Conservation (phyloP, 768 basidiomycete species). For the Boletus rufocinnamomeus region DNA sequence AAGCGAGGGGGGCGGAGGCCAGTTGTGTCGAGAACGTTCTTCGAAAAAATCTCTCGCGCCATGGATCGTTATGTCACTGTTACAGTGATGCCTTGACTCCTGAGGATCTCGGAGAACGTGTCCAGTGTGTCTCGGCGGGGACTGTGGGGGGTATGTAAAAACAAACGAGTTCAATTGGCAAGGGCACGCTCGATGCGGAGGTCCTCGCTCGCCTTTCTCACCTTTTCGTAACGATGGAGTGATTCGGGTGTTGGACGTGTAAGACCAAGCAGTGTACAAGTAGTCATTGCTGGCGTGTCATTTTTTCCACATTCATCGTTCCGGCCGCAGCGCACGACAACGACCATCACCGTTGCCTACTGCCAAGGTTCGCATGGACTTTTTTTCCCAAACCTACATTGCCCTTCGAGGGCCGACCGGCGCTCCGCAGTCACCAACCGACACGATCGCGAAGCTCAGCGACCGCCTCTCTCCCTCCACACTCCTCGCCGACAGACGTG, state of each 20-base stretch:
- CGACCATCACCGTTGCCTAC: background rate
- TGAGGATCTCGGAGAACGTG: no score
- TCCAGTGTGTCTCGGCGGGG: no score
- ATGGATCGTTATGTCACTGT: no score
- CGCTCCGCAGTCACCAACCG: conserved; percentile 77
- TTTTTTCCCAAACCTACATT: conserved; percentile 82
- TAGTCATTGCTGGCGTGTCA: conserved; percentile 1
- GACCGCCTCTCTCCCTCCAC: conserved; percentile 90
- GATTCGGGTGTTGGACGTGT: no score
- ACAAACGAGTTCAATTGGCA: no score
- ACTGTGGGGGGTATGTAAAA: background rate
- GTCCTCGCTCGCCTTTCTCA: no score
- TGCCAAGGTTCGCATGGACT: conserved; percentile 57
- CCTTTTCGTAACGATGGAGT: no score
- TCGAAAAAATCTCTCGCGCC: no score
- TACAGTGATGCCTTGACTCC: no score
- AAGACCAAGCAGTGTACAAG: background rate
- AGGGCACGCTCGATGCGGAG: no score
- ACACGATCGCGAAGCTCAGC: conserved; percentile 85
- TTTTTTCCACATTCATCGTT: background rate
- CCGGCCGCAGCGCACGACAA: background rate
- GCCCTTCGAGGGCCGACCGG: conserved; percentile 84
- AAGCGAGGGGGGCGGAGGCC: background rate
- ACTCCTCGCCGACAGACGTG: conserved; percentile 86
- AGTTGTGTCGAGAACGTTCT: no score